These are phyloP conservation scores for Ogataea methanolica DNA, from an alignment of 805 yeast genomes.

Conservation along the genomic window DNA sequence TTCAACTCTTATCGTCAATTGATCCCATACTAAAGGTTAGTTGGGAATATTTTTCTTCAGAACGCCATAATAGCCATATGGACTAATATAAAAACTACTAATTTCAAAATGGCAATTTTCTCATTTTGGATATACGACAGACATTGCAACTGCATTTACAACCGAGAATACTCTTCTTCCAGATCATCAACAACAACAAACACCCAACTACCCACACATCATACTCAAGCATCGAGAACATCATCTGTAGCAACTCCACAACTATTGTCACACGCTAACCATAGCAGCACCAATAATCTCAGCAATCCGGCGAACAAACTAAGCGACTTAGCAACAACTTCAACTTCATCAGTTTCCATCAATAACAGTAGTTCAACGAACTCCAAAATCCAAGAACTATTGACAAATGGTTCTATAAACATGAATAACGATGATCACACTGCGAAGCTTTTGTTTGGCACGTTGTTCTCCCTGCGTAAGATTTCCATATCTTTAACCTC, in stretches of 20 bases:
- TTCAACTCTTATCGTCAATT: too few relatives aligned
- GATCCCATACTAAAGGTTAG: too few relatives aligned
- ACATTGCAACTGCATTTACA: constrained; percentile 85
- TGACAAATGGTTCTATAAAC: constrained; percentile 38
- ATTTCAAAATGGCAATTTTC: constrained; percentile 53
- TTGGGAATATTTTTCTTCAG: too few relatives aligned
- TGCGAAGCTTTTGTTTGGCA: constrained; percentile 82
- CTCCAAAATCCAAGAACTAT: constrained; percentile 8
- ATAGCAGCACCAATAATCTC: neutral
- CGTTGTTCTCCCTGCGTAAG: constrained; percentile 72
- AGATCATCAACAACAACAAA: constrained; percentile 1
- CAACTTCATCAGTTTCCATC: neutral
- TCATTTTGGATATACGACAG: constrained; percentile 90
- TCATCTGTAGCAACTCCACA: neutral
- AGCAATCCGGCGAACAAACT: neutral
- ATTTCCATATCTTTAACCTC: constrained; percentile 42
- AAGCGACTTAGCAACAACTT: neutral
- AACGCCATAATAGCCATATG: neutral
- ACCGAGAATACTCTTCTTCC: constrained; percentile 53
- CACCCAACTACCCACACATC: neutral
- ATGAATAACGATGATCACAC: constrained; percentile 59
- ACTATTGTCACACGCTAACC: neutral
- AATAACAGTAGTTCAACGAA: constrained; percentile 1
- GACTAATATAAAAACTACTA: too few relatives aligned
- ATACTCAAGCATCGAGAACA: too few relatives aligned